Base-by-base conservation (phyloP, 495 filamentous ascomycete species). In the Penicillium mononematosum region DNA sequence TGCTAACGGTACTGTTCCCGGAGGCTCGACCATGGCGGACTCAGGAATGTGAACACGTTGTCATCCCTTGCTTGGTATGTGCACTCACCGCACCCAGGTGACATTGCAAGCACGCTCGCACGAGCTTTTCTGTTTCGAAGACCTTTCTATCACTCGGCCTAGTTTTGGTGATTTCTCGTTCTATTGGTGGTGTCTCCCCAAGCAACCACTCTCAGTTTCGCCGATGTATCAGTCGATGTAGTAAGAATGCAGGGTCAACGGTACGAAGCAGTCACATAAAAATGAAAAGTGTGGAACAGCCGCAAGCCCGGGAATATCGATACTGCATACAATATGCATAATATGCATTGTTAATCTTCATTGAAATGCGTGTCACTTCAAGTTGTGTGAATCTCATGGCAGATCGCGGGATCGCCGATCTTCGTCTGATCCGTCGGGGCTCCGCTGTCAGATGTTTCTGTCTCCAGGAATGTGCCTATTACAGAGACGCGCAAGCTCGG, bases 361-460 rank as follows among this genome's bases (percentile, higher is more conserved):
- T n/a, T n/a, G 9, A 32, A 16, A 31, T 41, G 32, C 3, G 7
- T 27, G 12, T 10, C 3, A 17, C 17, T 27, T 25, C 11, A 43
- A 45, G 5, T 53, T 44, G 4, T 2, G 16, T 32, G 8, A 31
- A 57, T 55, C 49, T 54, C 34, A 45, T 56, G 52, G 43, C 24
- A 50, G 41, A 60, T 9, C 51, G 59, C 61, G 56, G 45, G 39
- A 27, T 49, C 42, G 55, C 10, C 5, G 65, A 68, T 68, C 60
- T 45, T 63, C 32, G 20, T 32, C 59, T 16, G 17, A 62, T 68
- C 58, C 66, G 66, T 66, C 63, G 17, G 4, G 36, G 16, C 19
- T 19, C 45, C 49, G 49, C 57, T 58, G 52, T 58, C 58, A 66
- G 50, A 61, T 64, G 46, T 32, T 47, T 47, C 47, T 56, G 53